Base-by-base conservation (phyloP, 306 rosid genomes). In the Inga leiocalycina region DNA sequence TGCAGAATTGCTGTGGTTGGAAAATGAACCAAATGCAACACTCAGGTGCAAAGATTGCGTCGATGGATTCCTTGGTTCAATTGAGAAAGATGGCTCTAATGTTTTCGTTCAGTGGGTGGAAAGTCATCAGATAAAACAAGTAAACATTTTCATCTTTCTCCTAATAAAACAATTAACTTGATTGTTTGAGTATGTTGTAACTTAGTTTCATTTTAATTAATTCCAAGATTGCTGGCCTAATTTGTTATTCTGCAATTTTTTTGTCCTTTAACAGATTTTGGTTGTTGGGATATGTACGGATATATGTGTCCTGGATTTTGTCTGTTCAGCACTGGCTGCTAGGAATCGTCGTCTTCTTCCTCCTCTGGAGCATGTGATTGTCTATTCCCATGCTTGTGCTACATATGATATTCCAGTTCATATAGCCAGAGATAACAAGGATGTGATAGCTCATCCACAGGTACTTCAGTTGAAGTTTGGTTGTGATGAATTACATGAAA, bases 251-350 rank as follows among this genome's bases (percentile, higher is more conserved):
- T 67, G 32, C 62, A 49, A 83, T 44, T 83, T 85, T 27, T 86
- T 67, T 41, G 45, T 77, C 80, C 59, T 77, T 69, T 57, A 22
- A 30, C 80, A 95, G 99, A 87, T 96, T 85, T 75, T 96, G 90
- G 97, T 92, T 48, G 87, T 88, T 45, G 98, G 98, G 78, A 92
- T 96, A 84, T 92, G 99, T 87, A 93, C 98, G 7, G 99, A 93
- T 76, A 71, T 96, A 79, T 96, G 98, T 34, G 97, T 96, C 79
- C 91, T 96, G 67, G 99, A 96, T 88, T 93, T 96, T 84, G 94
- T 88, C 59, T 86, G 91, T 68, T 87, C 96, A 65, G 85, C 91
- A 32, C 69, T 91, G 64, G 92, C 98, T 17, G 92, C 92, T 1
- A 92, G 97, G 83, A 96, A 93, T 71, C 94, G 87, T 0, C 85